A percentile compares a stretch with the other conserved stretches of the same genome.
These are phyloP conservation scores for Cutaneotrichosporon dermatis DNA, from an alignment of 1,284 basidiomycete species.

Conservation along the genomic window DNA sequence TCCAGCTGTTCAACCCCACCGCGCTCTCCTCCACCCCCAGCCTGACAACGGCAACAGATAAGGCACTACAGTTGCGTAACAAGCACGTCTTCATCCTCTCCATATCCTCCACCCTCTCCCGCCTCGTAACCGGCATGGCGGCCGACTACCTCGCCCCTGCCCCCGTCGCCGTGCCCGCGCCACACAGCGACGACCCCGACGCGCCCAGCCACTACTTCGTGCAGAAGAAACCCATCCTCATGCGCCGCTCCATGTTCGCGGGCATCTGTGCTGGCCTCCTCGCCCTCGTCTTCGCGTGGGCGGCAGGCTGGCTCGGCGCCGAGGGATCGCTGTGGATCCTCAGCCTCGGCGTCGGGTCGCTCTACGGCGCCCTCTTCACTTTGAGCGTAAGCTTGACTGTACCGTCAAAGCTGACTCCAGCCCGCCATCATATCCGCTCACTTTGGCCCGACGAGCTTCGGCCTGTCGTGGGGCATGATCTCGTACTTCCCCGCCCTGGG, in stretches of 20 bases:
- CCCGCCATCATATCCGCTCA: conserved; percentile 44
- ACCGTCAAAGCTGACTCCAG: conserved; percentile 8
- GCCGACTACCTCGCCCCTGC: conserved; percentile 46
- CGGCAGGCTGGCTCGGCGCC: conserved; percentile 30
- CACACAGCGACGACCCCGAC: conserved; percentile 13
- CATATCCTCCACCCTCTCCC: conserved; percentile 41
- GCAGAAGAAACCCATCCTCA: conserved; percentile 27
- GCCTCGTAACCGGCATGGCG: conserved; percentile 40
- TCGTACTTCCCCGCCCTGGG: conserved; percentile 46
- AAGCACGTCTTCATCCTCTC: conserved; percentile 48
- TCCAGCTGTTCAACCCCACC: conserved; percentile 10
- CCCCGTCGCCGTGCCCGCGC: conserved; percentile 29
- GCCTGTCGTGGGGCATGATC: conserved; percentile 49
- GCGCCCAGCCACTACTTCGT: conserved; percentile 32
- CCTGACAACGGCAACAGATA: conserved; percentile 6
- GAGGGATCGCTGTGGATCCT: conserved; percentile 42
- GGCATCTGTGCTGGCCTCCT: conserved; percentile 32
- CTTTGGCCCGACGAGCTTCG: conserved; percentile 48
- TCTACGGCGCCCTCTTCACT: conserved; percentile 49
- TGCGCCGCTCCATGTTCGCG: conserved; percentile 37
- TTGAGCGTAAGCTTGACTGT: conserved; percentile 33
- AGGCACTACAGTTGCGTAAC: conserved; percentile 39
- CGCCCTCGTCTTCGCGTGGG: conserved; percentile 38
- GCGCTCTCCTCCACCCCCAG: conserved; percentile 7
- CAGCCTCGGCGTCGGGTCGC: conserved; percentile 41